Evolutionary conservation across 805 yeast genomes (phyloP), one percentile per base, ranked within the genome.

Genomic region (Metschnikowia lochheadii): DNA sequence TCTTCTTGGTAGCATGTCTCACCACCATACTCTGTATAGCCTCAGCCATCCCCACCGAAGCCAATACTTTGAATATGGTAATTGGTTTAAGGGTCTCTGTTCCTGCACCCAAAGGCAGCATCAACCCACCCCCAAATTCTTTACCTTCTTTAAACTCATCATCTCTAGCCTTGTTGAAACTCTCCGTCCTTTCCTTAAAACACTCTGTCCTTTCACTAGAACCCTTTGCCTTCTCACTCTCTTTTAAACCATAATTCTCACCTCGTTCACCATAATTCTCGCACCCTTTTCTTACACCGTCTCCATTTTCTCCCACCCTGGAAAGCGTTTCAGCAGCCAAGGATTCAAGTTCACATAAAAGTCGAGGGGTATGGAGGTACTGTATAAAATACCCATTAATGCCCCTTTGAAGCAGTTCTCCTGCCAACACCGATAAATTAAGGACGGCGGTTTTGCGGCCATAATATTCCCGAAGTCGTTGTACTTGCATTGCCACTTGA

Each of bases 1-100:
- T 73, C 35, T 66, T 65, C 3, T 55, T 54, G 7, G 70, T 69
- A 1, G 79, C 67, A 8, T 77, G 54, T 17, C 68, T 63, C 10
- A 77, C 66, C 3, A 79, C 58, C 3, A 63, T 58, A 23, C 57
- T 53, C 40, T 52, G 57, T 11, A 57, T 53, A 4, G 49, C 17
- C 14, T 53, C 50, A 5, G 42, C 49, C 57, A 57, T 50, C 0
- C 60, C 60, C 21, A 56, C 49, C 6, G 50, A 17, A 13, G 56
- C 52, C 35, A 55, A 42, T 6, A 42, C 34, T 17, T 39, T 36
- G 21, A 56, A 20, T 5, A 21, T 20, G 45, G 37, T 31, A 2
- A 42, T 33, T 7, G 29, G 17, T n/a, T 15, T 17, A 6, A 34
- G 43, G 6, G 43, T 5, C 2, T 15, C 43, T 5, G 20, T 11